Base-by-base conservation (phyloP, 176 grass and related monocot species). In the Zoysia japonica region DNA sequence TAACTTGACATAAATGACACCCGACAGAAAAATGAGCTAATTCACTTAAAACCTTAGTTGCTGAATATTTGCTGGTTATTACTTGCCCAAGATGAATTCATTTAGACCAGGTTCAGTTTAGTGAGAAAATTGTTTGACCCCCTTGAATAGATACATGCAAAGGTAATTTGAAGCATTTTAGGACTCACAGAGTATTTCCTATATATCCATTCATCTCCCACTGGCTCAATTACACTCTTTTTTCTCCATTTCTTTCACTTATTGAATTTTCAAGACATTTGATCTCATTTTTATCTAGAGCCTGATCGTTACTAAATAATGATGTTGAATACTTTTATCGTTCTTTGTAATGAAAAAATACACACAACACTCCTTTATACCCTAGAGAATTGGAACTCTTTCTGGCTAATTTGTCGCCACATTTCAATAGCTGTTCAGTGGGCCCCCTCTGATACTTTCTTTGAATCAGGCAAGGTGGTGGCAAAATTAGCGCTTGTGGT, bases 401-500 rank as follows among this genome's bases (percentile, higher is more conserved):
- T 72, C 53, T 69, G 8, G 39, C 41, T 54, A 74, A 36, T 79
- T 63, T 82, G 17, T 74, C n/a, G 46, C 46, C 50, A 74, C 75
- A 55, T 28, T 41, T 68, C 42, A 43, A 63, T 49, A 40, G 9
- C 64, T 63, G 62, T 83, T 63, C 56, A 55, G 48, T 75, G 61
- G 36, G 5, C 38, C 9, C 46, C 56, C 37, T 81, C 42, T 81
- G 44, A 82, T 71, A 69, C 79, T 56, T 92, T 82, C 48, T 90
- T 65, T 49, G 47, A 82, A 77, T 19, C 69, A 98, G 95, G 92
- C 85, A 81, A 84, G 95, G 95, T 54, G 82, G 85, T 83, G 95
- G 95, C 44, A 92, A 78, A 61, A 61, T 98, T 83, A 98, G 88
- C 87, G 95, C 95, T 67, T 98, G 83, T 62, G 95, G 95, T 78